A percentile compares a stretch with the other conserved stretches of the same genome.
phyloP scores from a whole-genome alignment of 768 basidiomycete genomes.

The Dioszegia aurantiaca region DNA sequence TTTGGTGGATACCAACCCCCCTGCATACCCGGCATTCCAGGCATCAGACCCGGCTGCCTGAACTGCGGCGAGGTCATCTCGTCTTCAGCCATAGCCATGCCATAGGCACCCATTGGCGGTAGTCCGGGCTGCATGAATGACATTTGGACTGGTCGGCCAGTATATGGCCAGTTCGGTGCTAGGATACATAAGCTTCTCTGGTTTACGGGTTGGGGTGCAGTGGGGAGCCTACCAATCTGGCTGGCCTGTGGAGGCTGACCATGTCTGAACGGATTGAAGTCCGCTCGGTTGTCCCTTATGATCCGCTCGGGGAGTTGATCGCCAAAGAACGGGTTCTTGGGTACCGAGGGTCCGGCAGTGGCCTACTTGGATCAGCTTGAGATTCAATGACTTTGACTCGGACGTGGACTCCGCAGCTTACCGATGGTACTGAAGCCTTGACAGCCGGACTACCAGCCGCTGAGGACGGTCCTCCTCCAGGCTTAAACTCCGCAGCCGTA shows the following conservation, averaged over 20 bases:
- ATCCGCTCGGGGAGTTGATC: constrained; percentile 66
- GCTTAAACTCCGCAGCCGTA: constrained; percentile 73
- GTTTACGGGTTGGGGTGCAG: too few relatives aligned
- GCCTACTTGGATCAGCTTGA: constrained; percentile 15
- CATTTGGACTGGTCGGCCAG: constrained; percentile 75
- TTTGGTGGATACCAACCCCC: constrained; percentile 1
- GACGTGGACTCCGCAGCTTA: background rate
- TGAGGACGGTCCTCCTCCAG: constrained; percentile 44
- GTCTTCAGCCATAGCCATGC: background rate
- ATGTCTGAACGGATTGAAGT: constrained; percentile 95
- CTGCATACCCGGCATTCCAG: constrained; percentile 18
- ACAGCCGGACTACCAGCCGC: constrained; percentile 22
- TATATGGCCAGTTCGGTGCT: constrained; percentile 80
- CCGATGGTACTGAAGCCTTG: constrained; percentile 5
- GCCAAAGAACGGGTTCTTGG: constrained; percentile 79
- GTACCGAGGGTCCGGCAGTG: constrained; percentile 29
- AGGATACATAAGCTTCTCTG: background rate
- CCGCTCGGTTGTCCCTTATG: constrained; percentile 84
- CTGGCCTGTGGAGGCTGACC: constrained; percentile 73
- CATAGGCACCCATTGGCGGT: constrained; percentile 12
- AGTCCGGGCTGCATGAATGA: constrained; percentile 60
- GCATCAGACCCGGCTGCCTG: constrained; percentile 18
- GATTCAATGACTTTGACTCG: too few relatives aligned
- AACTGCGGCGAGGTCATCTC: constrained; percentile 19
- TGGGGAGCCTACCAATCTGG: constrained; percentile 63